Evolutionary conservation across 768 basidiomycete species (phyloP), one percentile per base, ranked within the genome.

Genomic region (Russula foetens): DNA sequence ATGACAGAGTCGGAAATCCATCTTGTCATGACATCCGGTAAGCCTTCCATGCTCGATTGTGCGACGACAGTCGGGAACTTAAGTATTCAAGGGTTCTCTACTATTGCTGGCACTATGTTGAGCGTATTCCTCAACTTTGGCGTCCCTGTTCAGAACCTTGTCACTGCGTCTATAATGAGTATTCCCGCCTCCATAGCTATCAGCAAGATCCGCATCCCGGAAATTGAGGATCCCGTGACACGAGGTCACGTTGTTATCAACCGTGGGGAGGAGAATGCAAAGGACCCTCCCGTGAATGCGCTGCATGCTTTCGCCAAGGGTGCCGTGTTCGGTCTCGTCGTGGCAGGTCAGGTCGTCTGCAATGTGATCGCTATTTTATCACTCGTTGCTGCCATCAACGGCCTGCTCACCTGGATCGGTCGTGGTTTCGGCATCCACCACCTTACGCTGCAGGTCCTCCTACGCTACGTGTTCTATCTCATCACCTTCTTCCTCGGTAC

Each of bases 171-270:
- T 11, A 87, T 95, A 60, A 96, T 96, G 93, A 89, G 86, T 71
- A 96, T 97, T 62, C 94, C 94, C n/a, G 94, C 93, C 0, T 93
- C 92, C 14, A 94, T 96, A 70, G 82, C 92, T 3, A 93, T 96
- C 69, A 88, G 86, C 70, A 96, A 96, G 74, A 77, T 95, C 67
- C 89, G 92, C 47, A 65, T 85, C 35, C 93, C 93, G 0, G 93
- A 96, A 74, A 71, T 78, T 26, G 92, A 93, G 21, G 89, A 89
- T 65, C 92, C 92, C 28, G 81, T 92, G 45, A 94, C 92, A 29
- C 86, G 88, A 38, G 92, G 92, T 14, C 82, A 76, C 35, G 81
- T 94, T 60, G 81, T 88, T 53, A 79, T 94, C 56, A 89, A 92
- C 71, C 86, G 90, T 64, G 92, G 90, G 19, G 75, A 80, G 49